Conservation (phyloP, 805 yeast species). For the Metschnikowia similis region DNA sequence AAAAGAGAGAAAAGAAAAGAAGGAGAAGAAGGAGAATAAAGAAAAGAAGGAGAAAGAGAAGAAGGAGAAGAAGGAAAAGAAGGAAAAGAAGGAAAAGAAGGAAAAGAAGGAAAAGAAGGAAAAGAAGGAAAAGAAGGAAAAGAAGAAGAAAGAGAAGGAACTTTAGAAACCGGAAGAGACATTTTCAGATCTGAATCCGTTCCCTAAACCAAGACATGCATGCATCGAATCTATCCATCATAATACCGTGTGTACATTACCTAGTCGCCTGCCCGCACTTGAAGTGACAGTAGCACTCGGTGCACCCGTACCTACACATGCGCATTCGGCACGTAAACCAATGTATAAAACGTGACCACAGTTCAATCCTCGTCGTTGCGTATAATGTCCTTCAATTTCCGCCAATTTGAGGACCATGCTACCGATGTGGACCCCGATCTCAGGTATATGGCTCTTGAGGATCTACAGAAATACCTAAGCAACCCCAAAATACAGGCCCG, state of each 20-base stretch:
- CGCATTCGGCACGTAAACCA: not conserved
- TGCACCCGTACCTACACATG: slow-evolving; percentile 1
- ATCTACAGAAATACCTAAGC: slow-evolving; percentile 39
- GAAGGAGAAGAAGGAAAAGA: slow-evolving; percentile 8
- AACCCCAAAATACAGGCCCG: slow-evolving; percentile 22
- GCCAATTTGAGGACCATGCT: slow-evolving; percentile 39
- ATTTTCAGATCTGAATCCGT: not conserved
- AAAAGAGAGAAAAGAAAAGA: slow-evolving; percentile 20
- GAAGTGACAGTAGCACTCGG: not conserved
- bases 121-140: slow-evolving; percentile 3
- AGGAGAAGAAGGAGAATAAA: slow-evolving; percentile 4
- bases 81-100: slow-evolving; percentile 14
- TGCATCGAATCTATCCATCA: not conserved
- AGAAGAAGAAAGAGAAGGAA: slow-evolving; percentile 12
- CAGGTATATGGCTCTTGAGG: slow-evolving; percentile 81
- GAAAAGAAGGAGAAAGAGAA: not conserved
- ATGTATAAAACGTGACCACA: not conserved
- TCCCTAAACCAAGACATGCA: not conserved
- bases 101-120: slow-evolving; percentile 9
- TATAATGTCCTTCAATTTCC: slow-evolving; percentile 22
- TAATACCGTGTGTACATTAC: not conserved
- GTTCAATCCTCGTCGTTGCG: not conserved
- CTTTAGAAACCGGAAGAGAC: not conserved
- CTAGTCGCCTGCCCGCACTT: not conserved
- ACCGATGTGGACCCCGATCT: slow-evolving; percentile 74